phyloP scores from a whole-genome alignment of 495 filamentous ascomycete genomes.

The Aspergillus nidulans region DNA sequence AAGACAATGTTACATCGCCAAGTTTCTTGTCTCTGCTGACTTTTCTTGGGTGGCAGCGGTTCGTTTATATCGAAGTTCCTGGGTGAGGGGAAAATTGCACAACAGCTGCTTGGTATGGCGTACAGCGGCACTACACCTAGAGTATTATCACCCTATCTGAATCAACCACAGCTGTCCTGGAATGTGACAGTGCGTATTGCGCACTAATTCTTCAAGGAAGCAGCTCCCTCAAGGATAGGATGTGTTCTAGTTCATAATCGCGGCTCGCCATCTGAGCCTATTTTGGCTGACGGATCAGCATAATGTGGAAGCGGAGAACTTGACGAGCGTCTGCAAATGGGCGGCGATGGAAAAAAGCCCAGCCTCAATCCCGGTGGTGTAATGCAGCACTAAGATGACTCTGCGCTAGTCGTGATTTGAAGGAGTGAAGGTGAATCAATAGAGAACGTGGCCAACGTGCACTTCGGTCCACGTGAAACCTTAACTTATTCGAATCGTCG shows the following conservation, averaged over 20 bases:
- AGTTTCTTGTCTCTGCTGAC: constrained; percentile 1
- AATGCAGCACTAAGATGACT: constrained; percentile 1
- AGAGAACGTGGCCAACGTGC: background rate
- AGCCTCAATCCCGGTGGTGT: background rate
- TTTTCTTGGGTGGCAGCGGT: background rate
- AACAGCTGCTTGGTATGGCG: background rate
- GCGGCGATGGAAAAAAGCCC: background rate
- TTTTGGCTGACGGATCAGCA: background rate
- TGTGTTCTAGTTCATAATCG: background rate
- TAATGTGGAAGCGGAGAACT: background rate
- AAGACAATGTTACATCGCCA: constrained; percentile 2
- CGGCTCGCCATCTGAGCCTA: background rate
- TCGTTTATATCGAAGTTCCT: background rate
- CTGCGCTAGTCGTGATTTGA: background rate
- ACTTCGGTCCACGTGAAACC: background rate
- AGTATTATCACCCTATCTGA: background rate
- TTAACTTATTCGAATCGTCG: background rate
- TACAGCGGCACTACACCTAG: background rate
- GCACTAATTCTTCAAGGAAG: background rate
- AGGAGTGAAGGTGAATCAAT: background rate
- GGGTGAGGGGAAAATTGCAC: constrained; percentile 6
- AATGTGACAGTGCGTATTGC: background rate
- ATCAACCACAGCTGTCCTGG: background rate
- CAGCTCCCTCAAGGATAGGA: background rate
- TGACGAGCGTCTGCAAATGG: background rate